A percentile compares a stretch with the other conserved stretches of the same genome.
Evolutionary conservation across 2,329 filamentous ascomycete genomes (phyloP).

Genomic region (Phialocephala sp.): DNA sequence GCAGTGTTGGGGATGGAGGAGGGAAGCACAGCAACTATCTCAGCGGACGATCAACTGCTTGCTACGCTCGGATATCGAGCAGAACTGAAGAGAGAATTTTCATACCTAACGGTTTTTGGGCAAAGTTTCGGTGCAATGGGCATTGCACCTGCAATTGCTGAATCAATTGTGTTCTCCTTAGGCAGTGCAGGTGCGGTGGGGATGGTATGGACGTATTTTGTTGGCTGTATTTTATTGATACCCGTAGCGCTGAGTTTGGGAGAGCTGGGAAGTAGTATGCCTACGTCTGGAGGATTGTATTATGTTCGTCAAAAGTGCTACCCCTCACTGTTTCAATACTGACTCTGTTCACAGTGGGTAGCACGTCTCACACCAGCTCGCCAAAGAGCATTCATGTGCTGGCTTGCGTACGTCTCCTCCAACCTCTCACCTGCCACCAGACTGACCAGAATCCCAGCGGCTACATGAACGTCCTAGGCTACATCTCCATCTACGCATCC

Average conservation of each 20-base stretch:
- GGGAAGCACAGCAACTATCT: slow-evolving; percentile 20
- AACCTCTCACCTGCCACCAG: background rate
- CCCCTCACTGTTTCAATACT: background rate
- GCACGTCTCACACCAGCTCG: slow-evolving; percentile 40
- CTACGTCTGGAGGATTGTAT: slow-evolving; percentile 42
- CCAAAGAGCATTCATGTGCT: slow-evolving; percentile 43
- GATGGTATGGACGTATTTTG: slow-evolving; percentile 43
- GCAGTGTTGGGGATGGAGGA: slow-evolving; percentile 20
- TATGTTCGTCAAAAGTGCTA: slow-evolving; percentile 32
- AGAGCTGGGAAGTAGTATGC: slow-evolving; percentile 43
- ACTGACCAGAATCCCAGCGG: slow-evolving; percentile 32
- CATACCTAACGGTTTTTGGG: slow-evolving; percentile 42
- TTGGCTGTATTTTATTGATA: slow-evolving; percentile 41
- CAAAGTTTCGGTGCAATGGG: slow-evolving; percentile 44
- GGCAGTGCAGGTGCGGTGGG: slow-evolving; percentile 40
- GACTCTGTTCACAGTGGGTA: slow-evolving; percentile 38
- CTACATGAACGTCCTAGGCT: slow-evolving; percentile 44
- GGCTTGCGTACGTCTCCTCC: slow-evolving; percentile 40
- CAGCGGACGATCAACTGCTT: slow-evolving; percentile 39
- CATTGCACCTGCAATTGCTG: slow-evolving; percentile 42
- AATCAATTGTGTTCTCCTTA: slow-evolving; percentile 41
- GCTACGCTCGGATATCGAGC: slow-evolving; percentile 41
- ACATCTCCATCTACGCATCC: slow-evolving; percentile 43
- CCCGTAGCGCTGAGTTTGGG: slow-evolving; percentile 42
- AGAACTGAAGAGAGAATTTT: slow-evolving; percentile 43